Evolutionary conservation across 1,284 basidiomycete genomes (phyloP), one percentile per base, ranked within the genome.

Genomic region (Puccinia triticina): DNA sequence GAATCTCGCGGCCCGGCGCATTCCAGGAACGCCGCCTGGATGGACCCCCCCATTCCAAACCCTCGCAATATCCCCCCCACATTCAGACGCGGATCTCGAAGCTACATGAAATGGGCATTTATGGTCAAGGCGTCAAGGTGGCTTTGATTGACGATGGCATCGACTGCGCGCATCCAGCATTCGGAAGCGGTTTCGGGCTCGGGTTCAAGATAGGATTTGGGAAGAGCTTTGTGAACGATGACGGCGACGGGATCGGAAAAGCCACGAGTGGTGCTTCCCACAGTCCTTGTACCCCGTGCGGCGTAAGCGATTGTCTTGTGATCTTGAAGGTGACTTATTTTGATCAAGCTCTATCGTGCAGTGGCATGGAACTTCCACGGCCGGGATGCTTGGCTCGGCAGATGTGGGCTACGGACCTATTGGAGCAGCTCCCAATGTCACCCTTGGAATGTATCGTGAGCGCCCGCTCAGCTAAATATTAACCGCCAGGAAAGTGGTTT

Each of bases 161-260:
- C 78, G 90, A 91, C 85, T 91, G 90, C 85, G 91, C 89, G 2
- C 90, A 92, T 84, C 91, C 91, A 12, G 87, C 88, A 18, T 90
- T 93, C 74, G 92, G 91, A 53, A 91, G 90, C 12, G 91, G 89
- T 48, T 90, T 92, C 83, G 91, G 91, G 11, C 87, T 89, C 2
- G 90, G 90, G 26, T 89, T 89, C 86, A 92, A 92, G 85, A 88
- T 92, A 81, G 88, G 89, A 69, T 90, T 90, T 37, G 91, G 91
- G 0, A 90, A 88, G 84, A 91, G 90, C 83, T 89, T 90, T 57
- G 89, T 90, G 16, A 16, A 61, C 16, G 59, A 61, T n/a, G 29
- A 32, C 18, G 29, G 32, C 29, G 29, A 34, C 29, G 29, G 14
- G 12, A 32, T 11, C 8, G 29, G 18, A 23, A 12, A 32, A 23